Conservation (phyloP, 1,139 yeast species). For the Pichia sp. region DNA sequence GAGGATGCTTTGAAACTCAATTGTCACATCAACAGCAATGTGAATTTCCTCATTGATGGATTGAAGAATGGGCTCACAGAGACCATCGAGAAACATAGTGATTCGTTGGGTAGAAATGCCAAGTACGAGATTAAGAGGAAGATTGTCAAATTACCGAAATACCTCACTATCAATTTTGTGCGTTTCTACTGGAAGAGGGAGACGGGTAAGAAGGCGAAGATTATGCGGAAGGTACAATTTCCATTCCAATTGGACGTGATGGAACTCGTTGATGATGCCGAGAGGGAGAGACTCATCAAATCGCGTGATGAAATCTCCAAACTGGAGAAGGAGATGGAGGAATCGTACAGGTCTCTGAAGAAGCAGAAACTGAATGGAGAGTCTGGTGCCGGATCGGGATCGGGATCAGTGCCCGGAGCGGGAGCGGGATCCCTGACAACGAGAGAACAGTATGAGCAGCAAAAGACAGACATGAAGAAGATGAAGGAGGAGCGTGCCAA, state of each 20-base stretch:
- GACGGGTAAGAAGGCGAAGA: constrained; percentile 84
- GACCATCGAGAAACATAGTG: constrained; percentile 69
- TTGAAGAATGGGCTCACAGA: constrained; percentile 69
- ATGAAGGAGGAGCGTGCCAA: constrained; percentile 40
- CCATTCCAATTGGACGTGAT: constrained; percentile 89
- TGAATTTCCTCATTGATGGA: constrained; percentile 89
- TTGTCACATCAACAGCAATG: constrained; percentile 80
- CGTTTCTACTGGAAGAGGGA: constrained; percentile 96
- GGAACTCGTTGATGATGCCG: constrained; percentile 73
- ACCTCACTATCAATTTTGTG: constrained; percentile 84
- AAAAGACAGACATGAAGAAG: constrained; percentile 39
- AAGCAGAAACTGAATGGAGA: constrained; percentile 41
- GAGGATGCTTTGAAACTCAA: constrained; percentile 66
- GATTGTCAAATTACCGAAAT: constrained; percentile 78
- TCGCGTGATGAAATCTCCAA: constrained; percentile 73
- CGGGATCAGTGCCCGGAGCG: no score
- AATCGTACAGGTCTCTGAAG: constrained; percentile 68
- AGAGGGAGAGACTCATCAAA: constrained; percentile 58
- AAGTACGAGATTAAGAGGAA: constrained; percentile 61
- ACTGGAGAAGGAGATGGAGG: constrained; percentile 69
- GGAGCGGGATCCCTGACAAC: constrained; percentile 16
- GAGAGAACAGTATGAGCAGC: constrained; percentile 39
- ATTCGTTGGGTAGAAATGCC: constrained; percentile 61
- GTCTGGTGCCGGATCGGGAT: no score
- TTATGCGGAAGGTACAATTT: constrained; percentile 86